Base-by-base conservation (phyloP, 805 yeast genomes). In the Metschnikowia hibisci region DNA sequence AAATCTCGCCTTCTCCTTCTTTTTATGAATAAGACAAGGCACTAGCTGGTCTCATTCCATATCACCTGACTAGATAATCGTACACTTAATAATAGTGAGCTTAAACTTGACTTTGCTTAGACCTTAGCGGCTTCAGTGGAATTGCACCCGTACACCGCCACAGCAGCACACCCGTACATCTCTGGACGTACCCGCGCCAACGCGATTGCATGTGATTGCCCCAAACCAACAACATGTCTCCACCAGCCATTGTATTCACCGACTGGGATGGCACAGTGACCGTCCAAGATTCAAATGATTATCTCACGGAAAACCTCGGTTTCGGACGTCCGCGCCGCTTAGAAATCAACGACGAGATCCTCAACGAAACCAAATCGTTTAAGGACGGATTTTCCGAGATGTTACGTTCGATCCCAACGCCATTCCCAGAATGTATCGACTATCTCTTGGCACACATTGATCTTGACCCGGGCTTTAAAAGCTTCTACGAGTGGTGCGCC, bases 251-350 rank as follows among this genome's bases (percentile, higher is more conserved):
- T 57, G 84, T 93, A 33, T 93, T 93, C 72, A 86, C 97, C 33
- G 99, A 93, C 64, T 93, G 95, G 80, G 99, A 93, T 62, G 99
- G 99, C 23, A 93, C 99, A 2, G 93, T 93, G 51, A 93, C 99
- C 10, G 69, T 86, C 46, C 95, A 91, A 63, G 99, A 93, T 63
- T 86, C 96, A 46, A 93, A 93, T 63, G 98, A 93, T 64, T 85
- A 74, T 62, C 69, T 93, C 50, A 90, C 97, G 7, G 98, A 93
- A 62, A 79, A 78, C 54, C 70, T 84, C 16, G 99, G 99, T 3
- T 84, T 88, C 63, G 98, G 98, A 3, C 67, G 69, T 38, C 80
- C 73, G 22, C 73, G 74, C 50, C 78, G 99, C 54, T 66, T 72
- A 44, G 80, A 67, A 25, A 71, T 91, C 47, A 87, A 87, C 64